phyloP scores from a whole-genome alignment of 2,329 filamentous ascomycete genomes.

The Penicillium polonicum region DNA sequence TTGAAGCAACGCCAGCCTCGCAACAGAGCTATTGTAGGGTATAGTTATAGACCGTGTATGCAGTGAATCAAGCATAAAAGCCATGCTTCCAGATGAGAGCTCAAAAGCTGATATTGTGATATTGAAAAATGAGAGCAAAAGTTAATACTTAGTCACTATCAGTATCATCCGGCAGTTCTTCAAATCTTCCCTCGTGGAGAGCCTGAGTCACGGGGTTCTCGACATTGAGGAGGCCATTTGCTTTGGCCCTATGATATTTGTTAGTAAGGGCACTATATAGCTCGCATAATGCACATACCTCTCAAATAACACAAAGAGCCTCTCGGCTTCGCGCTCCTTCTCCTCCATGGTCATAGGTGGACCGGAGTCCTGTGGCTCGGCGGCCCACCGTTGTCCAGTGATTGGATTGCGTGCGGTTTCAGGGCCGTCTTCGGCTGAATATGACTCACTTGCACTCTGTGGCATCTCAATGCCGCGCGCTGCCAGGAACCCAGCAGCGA shows the following conservation, averaged over 20 bases:
- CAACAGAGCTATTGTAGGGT: neutral
- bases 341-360: constrained; percentile 86
- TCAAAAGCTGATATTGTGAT: too few species aligned
- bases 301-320: constrained; percentile 87
- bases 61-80: neutral
- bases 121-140: neutral
- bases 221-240: constrained; percentile 72
- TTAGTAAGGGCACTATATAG: constrained; percentile 13
- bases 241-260: constrained; percentile 56
- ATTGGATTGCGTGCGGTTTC: constrained; percentile 67
- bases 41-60: neutral
- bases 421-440: constrained; percentile 37
- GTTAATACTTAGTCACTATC: constrained; percentile 31
- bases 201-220: constrained; percentile 76
- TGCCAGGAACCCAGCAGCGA: constrained; percentile 85
- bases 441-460: constrained; percentile 60
- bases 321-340: constrained; percentile 87
- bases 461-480: constrained; percentile 79
- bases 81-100: neutral
- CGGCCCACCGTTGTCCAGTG: constrained; percentile 77
- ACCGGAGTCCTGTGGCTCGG: constrained; percentile 58
- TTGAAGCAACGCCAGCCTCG: neutral
- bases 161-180: constrained; percentile 63
- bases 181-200: constrained; percentile 65
- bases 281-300: constrained; percentile 51